Conservation (phyloP, 2,329 filamentous ascomycete genomes). For the Dichotomopilus funicola region DNA sequence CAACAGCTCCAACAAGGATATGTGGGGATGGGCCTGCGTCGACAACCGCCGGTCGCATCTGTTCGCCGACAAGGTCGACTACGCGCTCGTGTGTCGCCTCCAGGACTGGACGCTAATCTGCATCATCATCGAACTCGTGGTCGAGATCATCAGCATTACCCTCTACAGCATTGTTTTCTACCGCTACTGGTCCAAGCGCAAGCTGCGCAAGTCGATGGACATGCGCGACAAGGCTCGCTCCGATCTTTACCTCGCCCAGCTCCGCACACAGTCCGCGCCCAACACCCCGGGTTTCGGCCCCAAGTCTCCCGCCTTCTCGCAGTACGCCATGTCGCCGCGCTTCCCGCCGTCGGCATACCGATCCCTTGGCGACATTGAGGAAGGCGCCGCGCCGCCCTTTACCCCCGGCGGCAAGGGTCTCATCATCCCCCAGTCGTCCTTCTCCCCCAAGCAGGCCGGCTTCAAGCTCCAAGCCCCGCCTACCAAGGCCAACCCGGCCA, state of each 20-base stretch:
- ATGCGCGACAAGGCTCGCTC: slow-evolving; percentile 87
- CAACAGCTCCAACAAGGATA: slow-evolving; percentile 70
- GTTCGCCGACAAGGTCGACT: slow-evolving; percentile 76
- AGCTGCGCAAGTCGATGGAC: slow-evolving; percentile 95
- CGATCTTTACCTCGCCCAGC: slow-evolving; percentile 86
- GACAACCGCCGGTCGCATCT: slow-evolving; percentile 74
- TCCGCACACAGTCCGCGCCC: slow-evolving; percentile 79
- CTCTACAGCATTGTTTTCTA: slow-evolving; percentile 96
- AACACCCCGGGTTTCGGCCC: slow-evolving; percentile 87
- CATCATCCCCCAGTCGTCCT: slow-evolving; percentile 57
- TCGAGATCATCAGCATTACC: slow-evolving; percentile 83
- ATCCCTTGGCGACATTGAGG: slow-evolving; percentile 32
- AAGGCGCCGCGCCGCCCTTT: slow-evolving; percentile 36
- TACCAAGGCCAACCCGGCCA: slow-evolving; percentile 67
- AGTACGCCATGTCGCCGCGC: slow-evolving; percentile 53
- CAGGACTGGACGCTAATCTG: slow-evolving; percentile 92
- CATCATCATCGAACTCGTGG: slow-evolving; percentile 91
- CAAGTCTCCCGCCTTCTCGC: slow-evolving; percentile 53
- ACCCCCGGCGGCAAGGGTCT: slow-evolving; percentile 48
- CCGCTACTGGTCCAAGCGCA: slow-evolving; percentile 93
- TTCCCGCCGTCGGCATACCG: slow-evolving; percentile 53
- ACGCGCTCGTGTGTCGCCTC: slow-evolving; percentile 84
- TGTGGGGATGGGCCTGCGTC: slow-evolving; percentile 98
- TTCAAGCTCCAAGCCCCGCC: slow-evolving; percentile 88
- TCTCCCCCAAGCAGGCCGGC: slow-evolving; percentile 38